Base-by-base conservation (phyloP, 2,329 filamentous ascomycete genomes). In the Onygenales sp. region DNA sequence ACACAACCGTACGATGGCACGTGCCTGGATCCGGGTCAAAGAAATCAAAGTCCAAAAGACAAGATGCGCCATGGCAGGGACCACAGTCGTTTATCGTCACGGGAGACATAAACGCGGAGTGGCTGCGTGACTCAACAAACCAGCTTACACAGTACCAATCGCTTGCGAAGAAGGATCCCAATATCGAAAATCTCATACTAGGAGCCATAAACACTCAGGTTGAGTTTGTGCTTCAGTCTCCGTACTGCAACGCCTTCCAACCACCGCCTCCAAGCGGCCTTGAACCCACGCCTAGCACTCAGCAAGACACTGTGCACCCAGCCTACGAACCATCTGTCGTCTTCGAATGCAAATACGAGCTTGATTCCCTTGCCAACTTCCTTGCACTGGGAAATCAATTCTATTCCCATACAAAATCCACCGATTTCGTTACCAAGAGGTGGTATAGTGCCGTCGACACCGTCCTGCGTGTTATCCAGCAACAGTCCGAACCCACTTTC, bases 341-440 rank as follows among this genome's bases (percentile, higher is more conserved):
- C 3, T 98, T 96, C 59, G 93, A 98, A 71, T 98, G 93, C 81
- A 98, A 98, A 72, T 98, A 97, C 70, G 93, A 98, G 74, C 83
- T 98, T 21, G 93, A 98, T 71, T 96, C 91, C 7, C 77, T 98
- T 0, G 93, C 91, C 0, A 86, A 94, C 65, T 98, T 98, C 68
- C 78, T 98, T 5, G 83, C 87, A 0, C 74, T 98, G 2, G 82
- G 79, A 14, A 96, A 95, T 63, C 84, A 95, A 61, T 97, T 95
- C 70, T 79, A 93, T 71, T 82, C 86, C 40, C 80, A 88, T 64
- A 94, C 89, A 0, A 79, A 79, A 2, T 92, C 88, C 0, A 86
- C 79, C 0, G 85, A 86, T 1, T 96, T 95, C 65, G 66, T 97
- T 39, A 91, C 81, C 2, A 68, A 77, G 5, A 80, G 92, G 48